Conservation (phyloP, 2,329 filamentous ascomycete genomes). For the Talaromyces sp. region DNA sequence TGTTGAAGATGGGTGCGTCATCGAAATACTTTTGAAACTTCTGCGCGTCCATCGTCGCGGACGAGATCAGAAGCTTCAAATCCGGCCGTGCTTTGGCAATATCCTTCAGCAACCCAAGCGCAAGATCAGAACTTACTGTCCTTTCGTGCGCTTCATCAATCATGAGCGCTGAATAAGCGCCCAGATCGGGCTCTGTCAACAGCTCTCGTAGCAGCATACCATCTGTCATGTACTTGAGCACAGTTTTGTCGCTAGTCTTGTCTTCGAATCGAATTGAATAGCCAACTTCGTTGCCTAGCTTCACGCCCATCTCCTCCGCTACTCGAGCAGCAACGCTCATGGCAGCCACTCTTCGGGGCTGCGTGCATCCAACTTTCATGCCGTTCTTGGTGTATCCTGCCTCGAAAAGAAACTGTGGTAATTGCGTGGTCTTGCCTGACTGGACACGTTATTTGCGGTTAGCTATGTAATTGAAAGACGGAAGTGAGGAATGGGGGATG, state of each 20-base stretch:
- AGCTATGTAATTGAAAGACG: background rate
- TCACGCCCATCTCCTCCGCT: slow-evolving; percentile 87
- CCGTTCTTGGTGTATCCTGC: slow-evolving; percentile 83
- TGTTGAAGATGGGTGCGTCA: slow-evolving; percentile 89
- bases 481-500: no score
- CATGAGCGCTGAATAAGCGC: slow-evolving; percentile 77
- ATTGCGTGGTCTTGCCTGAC: slow-evolving; percentile 76
- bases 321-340: slow-evolving; percentile 98
- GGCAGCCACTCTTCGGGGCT: slow-evolving; percentile 89
- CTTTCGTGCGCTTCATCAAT: slow-evolving; percentile 97
- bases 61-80: slow-evolving; percentile 86
- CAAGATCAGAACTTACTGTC: slow-evolving; percentile 85
- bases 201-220: slow-evolving; percentile 91
- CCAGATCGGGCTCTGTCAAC: slow-evolving; percentile 80
- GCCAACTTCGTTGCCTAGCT: slow-evolving; percentile 87
- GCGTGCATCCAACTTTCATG: slow-evolving; percentile 86
- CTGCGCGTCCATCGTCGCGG: slow-evolving; percentile 89
- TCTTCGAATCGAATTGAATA: slow-evolving; percentile 96
- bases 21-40: slow-evolving; percentile 93
- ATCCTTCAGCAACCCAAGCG: slow-evolving; percentile 86
- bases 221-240: slow-evolving; percentile 95
- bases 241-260: slow-evolving; percentile 83
- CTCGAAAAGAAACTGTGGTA: slow-evolving; percentile 91
- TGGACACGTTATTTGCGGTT: background rate
- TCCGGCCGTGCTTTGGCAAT: slow-evolving; percentile 79